Base-by-base conservation (phyloP, 441 rosid species). In the Hura crepitans region DNA sequence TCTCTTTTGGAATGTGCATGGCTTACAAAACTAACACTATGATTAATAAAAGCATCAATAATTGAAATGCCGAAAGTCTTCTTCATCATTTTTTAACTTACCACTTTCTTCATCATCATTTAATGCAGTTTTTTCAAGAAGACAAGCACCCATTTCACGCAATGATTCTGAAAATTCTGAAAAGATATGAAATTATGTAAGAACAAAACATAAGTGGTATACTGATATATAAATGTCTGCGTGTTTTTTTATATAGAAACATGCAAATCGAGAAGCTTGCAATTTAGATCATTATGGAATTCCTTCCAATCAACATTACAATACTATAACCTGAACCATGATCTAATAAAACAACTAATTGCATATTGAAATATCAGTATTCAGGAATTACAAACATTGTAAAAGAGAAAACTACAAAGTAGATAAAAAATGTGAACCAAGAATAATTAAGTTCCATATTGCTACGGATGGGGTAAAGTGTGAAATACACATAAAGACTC, bases 151-250 rank as follows among this genome's bases (percentile, higher is more conserved):
- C 97, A 96, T 80, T 81, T 96, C 99, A 66, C 78, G 88, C 82
- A 91, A 74, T 5, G 99, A 89, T 71, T 88, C 97, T 1, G 99
- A 93, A 83, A 96, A 93, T 84, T 96, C 98, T 96, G 86, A 71
- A 72, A 65, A 22, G 15, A 76, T 76, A 67, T 50, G 27, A 25
- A 59, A 2, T 47, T 28, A 69, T 25, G 30, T 65, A 72, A 66
- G 62, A 65, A 33, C n/a, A 27, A 31, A 28, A 27, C 14, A 55
- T 13, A 14, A 66, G 53, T 46, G 37, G 56, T 59, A 45, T n/a
- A n/a, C n/a, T n/a, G n/a, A n/a, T n/a, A n/a, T n/a, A n/a, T n/a
- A n/a, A n/a, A n/a, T n/a, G n/a, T n/a, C n/a, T n/a, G n/a, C n/a
- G n/a, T n/a, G n/a, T n/a, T n/a, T n/a, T n/a, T n/a, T n/a, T n/a